Evolutionary conservation across 805 yeast species (phyloP).

Genomic region (Candida cerambycidarum): DNA sequence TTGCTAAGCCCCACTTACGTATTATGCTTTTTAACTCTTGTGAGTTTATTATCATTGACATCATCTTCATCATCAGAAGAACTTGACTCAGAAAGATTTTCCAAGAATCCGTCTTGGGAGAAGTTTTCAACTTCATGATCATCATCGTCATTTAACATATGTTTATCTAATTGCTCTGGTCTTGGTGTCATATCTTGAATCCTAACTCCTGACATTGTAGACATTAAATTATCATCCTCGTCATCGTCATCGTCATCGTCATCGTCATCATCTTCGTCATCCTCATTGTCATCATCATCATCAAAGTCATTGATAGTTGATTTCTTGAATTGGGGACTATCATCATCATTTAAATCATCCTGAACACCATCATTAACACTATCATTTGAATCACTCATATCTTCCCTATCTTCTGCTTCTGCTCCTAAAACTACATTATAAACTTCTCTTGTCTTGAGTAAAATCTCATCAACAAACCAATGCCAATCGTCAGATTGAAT

Average conservation of each 20-base stretch:
- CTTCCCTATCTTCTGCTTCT: slow-evolving; percentile 25
- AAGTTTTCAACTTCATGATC: slow-evolving; percentile 25
- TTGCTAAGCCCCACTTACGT: slow-evolving; percentile 15
- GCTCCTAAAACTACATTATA: slow-evolving; percentile 60
- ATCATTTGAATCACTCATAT: slow-evolving; percentile 9
- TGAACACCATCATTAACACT: neutral
- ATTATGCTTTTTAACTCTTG: slow-evolving; percentile 42
- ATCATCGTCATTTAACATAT: slow-evolving; percentile 26
- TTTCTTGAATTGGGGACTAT: neutral
- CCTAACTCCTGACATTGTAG: slow-evolving; percentile 19
- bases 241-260: slow-evolving; percentile 16
- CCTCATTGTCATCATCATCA: too few species aligned
- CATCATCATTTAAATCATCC: neutral
- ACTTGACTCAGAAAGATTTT: slow-evolving; percentile 45
- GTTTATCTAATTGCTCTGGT: slow-evolving; percentile 19
- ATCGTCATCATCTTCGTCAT: neutral
- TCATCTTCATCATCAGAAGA: slow-evolving; percentile 29
- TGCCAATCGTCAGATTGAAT: slow-evolving; percentile 51
- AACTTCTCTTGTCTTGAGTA: slow-evolving; percentile 53
- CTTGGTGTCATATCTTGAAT: slow-evolving; percentile 36
- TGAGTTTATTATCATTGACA: slow-evolving; percentile 34
- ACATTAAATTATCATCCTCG: slow-evolving; percentile 22
- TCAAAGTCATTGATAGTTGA: slow-evolving; percentile 1
- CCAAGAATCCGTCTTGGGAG: slow-evolving; percentile 33
- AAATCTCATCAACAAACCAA: slow-evolving; percentile 48